Percentiles rank a stretch among this genome's conserved stretches.
Conservation (phyloP, 129 eudicot species). For the Escallonia rubra region DNA sequence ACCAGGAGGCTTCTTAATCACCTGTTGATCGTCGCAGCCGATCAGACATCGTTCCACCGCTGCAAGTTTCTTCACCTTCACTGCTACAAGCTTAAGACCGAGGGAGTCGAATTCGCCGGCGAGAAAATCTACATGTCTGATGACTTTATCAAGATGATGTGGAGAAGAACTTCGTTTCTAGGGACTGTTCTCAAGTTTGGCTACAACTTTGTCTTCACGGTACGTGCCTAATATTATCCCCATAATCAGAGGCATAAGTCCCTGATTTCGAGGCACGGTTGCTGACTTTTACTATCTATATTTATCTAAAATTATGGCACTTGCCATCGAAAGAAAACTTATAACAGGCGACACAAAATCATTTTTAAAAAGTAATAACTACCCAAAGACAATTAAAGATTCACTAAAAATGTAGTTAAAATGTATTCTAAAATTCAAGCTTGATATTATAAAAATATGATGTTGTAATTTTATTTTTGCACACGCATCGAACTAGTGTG, state of each 20-base stretch:
- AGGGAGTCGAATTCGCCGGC: constrained; percentile 37
- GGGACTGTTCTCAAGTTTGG: constrained; percentile 54
- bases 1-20: constrained; percentile 44
- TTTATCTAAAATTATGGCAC: too few species aligned
- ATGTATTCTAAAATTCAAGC: too few species aligned
- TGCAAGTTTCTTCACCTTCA: constrained; percentile 53
- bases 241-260: neutral
- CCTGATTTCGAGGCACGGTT: too few species aligned
- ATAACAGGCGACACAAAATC: too few species aligned
- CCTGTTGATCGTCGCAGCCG: constrained; percentile 60
- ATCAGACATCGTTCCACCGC: constrained; percentile 51
- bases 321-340: too few species aligned
- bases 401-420: too few species aligned
- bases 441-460: too few species aligned
- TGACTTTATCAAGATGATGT: constrained; percentile 80
- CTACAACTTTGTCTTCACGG: constrained; percentile 70
- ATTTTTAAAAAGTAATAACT: too few species aligned
- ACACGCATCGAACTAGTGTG: too few species aligned
- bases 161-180: constrained; percentile 64
- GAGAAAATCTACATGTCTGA: constrained; percentile 61
- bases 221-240: constrained; percentile 4
- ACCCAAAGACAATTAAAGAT: too few species aligned
- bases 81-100: constrained; percentile 47
- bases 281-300: too few species aligned
- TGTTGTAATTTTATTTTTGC: too few species aligned